Conservation (phyloP, 1,284 basidiomycete genomes). For the Phellinidium pouzarii region DNA sequence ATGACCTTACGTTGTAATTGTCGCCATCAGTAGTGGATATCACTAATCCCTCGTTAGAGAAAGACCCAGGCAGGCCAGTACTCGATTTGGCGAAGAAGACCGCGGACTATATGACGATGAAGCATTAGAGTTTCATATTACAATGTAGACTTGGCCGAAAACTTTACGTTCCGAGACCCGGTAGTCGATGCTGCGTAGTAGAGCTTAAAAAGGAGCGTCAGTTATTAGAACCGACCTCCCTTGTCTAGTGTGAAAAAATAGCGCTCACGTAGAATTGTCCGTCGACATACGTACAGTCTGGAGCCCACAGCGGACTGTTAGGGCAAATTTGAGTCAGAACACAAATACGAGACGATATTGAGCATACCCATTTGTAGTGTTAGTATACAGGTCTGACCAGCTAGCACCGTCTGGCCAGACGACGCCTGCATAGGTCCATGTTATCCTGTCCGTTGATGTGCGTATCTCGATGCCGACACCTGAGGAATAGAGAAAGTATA, state of each 20-base stretch:
- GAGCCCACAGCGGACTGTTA: constrained; percentile 41
- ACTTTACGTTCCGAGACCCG: constrained; percentile 21
- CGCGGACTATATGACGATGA: constrained; percentile 14
- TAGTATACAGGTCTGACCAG: constrained; percentile 47
- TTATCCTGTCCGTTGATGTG: constrained; percentile 44
- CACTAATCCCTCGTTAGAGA: constrained; percentile 41
- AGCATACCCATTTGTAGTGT: constrained; percentile 39
- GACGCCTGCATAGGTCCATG: constrained; percentile 41
- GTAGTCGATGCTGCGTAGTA: constrained; percentile 29
- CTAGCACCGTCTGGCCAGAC: constrained; percentile 45
- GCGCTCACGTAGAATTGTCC: constrained; percentile 38
- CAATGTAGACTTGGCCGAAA: not conserved
- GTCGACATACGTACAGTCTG: constrained; percentile 42
- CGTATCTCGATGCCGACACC: constrained; percentile 44
- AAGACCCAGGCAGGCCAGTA: constrained; percentile 36
- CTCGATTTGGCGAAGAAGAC: constrained; percentile 25
- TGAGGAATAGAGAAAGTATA: constrained; percentile 46
- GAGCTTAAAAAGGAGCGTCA: constrained; percentile 19
- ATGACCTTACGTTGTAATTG: constrained; percentile 46
- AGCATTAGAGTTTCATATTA: not conserved
- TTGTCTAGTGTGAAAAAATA: not conserved
- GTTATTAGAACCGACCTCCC: not conserved
- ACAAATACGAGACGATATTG: not conserved
- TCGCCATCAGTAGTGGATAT: constrained; percentile 35
- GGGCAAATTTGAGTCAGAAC: not conserved